Evolutionary conservation across 1,139 yeast genomes (phyloP).

Genomic region (Schwanniomyces etchellsii): DNA sequence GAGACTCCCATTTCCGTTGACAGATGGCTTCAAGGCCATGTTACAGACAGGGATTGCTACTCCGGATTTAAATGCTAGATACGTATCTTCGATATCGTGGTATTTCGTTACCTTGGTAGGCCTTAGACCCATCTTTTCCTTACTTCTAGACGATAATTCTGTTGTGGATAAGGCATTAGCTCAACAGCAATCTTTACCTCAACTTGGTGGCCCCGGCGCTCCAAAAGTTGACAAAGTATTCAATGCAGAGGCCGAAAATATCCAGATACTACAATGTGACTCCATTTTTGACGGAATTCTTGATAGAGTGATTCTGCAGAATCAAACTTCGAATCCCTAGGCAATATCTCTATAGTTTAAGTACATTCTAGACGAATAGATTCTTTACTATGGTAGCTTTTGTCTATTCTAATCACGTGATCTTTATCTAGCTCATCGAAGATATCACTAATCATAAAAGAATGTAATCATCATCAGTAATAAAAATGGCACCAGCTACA

Average conservation of each 20-base stretch:
- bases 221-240: conserved; percentile 59
- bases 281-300: conserved; percentile 58
- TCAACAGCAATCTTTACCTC: conserved; percentile 38
- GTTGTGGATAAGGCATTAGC: conserved; percentile 46
- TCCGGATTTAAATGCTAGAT: conserved; percentile 78
- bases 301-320: conserved; percentile 37
- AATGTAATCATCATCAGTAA: neutral
- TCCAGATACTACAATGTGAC: conserved; percentile 58
- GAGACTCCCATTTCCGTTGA: conserved; percentile 60
- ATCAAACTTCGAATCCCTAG: too few relatives aligned
- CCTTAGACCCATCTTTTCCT: conserved; percentile 70
- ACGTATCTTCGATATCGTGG: conserved; percentile 98
- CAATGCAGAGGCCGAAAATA: conserved; percentile 67
- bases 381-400: neutral
- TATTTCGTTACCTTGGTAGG: conserved; percentile 88
- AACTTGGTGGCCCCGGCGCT: conserved; percentile 50
- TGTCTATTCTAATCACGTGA: conserved; percentile 2
- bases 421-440: neutral
- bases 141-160: conserved; percentile 53
- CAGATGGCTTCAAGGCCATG: conserved; percentile 87
- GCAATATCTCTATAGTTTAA: too few relatives aligned
- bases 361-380: neutral
- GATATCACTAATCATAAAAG: too few relatives aligned
- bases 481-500: conserved; percentile 52
- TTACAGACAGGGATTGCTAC: conserved; percentile 85